These are phyloP conservation scores for Aegilops tauschii DNA, from an alignment of 176 grass and related monocot species.

Conservation along the genomic window DNA sequence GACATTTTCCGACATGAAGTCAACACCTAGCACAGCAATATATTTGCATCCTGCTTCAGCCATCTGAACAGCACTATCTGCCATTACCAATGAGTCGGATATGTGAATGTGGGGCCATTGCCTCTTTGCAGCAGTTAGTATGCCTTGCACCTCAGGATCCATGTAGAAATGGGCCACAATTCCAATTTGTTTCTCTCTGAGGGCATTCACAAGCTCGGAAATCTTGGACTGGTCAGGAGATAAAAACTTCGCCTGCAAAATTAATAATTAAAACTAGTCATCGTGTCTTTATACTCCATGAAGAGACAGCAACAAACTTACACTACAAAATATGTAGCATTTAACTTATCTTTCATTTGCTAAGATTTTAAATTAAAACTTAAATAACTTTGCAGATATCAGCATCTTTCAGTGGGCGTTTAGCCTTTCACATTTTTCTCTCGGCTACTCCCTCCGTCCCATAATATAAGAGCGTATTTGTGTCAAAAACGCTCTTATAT, in stretches of 20 bases:
- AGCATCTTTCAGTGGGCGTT: not conserved
- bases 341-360: not conserved
- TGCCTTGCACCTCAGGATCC: slow-evolving; percentile 97
- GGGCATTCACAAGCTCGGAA: slow-evolving; percentile 56
- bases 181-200: slow-evolving; percentile 76
- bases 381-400: not conserved
- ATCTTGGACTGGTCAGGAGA: slow-evolving; percentile 76
- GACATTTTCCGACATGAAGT: slow-evolving; percentile 99
- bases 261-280: slow-evolving; percentile 5
- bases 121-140: slow-evolving; percentile 87
- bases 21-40: slow-evolving; percentile 93
- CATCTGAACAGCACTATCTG: slow-evolving; percentile 95
- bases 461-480: not conserved
- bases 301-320: not conserved
- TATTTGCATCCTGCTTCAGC: slow-evolving; percentile 90
- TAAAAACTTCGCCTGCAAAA: slow-evolving; percentile 80
- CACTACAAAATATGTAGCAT: not conserved
- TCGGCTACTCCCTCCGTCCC: not conserved
- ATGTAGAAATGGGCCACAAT: slow-evolving; percentile 98
- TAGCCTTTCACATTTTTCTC: not conserved
- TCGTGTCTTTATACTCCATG: not conserved
- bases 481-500: too few species aligned
- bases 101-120: slow-evolving; percentile 97
- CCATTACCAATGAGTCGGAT: slow-evolving; percentile 96
- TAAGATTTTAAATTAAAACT: not conserved